A percentile compares a stretch with the other conserved stretches of the same genome.
Evolutionary conservation across 768 basidiomycete species (phyloP).

Genomic region (Rhodosporidiobolus odoratus): DNA sequence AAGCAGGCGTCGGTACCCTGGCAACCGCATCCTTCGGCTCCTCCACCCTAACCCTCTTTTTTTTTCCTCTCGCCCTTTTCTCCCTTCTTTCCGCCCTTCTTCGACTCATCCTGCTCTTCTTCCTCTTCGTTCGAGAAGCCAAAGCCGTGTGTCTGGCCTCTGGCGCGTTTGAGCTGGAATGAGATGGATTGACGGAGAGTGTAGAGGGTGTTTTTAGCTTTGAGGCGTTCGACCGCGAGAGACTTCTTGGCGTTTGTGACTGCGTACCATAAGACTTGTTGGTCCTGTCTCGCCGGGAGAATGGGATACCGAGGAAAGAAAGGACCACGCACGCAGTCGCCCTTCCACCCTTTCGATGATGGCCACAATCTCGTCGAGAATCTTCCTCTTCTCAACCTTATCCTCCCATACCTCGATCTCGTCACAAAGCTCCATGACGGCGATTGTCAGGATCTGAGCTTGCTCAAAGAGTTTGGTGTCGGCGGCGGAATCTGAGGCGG

Average conservation of each 20-base stretch:
- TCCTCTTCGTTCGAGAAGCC: not conserved
- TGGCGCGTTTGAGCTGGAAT: conserved; percentile 16
- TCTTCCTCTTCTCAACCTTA: not conserved
- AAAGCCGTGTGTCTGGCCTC: not conserved
- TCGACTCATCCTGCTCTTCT: not conserved
- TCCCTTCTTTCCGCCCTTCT: not conserved
- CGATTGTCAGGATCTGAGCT: conserved; percentile 7
- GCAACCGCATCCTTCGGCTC: too few species aligned
- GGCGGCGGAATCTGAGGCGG: not conserved
- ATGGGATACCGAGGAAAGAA: not conserved
- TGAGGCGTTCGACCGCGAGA: conserved; percentile 20
- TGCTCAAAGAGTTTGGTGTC: conserved; percentile 10
- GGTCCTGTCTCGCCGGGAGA: not conserved
- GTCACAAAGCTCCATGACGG: conserved; percentile 10
- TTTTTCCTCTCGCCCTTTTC: not conserved
- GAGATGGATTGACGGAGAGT: conserved; percentile 3
- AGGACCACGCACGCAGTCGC: conserved; percentile 2
- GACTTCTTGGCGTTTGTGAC: conserved; percentile 19
- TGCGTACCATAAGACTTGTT: too few species aligned
- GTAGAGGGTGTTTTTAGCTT: conserved; percentile 23
- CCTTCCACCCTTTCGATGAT: not conserved
- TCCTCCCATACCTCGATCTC: not conserved
- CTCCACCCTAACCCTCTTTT: not conserved
- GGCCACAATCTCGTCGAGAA: not conserved
- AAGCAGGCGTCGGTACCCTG: too few species aligned